Conservation (phyloP, 768 basidiomycete genomes). For the Lactarius hatsudake region DNA sequence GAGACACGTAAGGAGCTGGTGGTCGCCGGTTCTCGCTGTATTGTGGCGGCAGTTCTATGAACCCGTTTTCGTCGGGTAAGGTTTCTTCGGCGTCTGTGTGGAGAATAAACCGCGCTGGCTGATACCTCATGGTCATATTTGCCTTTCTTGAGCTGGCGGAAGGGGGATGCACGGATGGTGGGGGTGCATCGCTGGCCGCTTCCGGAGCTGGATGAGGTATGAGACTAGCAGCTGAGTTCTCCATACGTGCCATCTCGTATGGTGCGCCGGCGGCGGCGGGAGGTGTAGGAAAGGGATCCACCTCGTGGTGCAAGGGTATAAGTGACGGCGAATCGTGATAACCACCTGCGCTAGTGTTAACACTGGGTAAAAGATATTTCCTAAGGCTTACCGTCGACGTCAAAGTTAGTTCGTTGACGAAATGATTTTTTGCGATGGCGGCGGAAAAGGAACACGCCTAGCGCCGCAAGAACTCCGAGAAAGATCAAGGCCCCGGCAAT, state of each 20-base stretch:
- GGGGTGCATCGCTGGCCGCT: too few relatives aligned
- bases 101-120: constrained; percentile 36
- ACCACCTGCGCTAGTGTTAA: constrained; percentile 6
- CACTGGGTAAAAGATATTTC: background rate
- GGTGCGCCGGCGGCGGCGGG: background rate
- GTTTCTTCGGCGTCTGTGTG: constrained; percentile 69
- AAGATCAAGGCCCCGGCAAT: background rate
- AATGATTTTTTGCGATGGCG: background rate
- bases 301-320: background rate
- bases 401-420: background rate
- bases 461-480: background rate
- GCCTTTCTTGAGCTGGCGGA: constrained; percentile 1
- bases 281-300: constrained; percentile 1
- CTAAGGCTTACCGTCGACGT: constrained; percentile 1
- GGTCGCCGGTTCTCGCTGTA: constrained; percentile 53
- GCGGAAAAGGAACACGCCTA: constrained; percentile 2
- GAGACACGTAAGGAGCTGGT: background rate
- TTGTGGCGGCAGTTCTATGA: constrained; percentile 75
- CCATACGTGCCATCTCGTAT: constrained; percentile 7
- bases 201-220: background rate
- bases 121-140: background rate
- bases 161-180: background rate
- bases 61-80: constrained; percentile 44
- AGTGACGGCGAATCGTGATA: background rate
- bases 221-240: constrained; percentile 1